These are phyloP conservation scores for Solanum chacoense DNA, from an alignment of 305 asterid genomes.

Conservation along the genomic window DNA sequence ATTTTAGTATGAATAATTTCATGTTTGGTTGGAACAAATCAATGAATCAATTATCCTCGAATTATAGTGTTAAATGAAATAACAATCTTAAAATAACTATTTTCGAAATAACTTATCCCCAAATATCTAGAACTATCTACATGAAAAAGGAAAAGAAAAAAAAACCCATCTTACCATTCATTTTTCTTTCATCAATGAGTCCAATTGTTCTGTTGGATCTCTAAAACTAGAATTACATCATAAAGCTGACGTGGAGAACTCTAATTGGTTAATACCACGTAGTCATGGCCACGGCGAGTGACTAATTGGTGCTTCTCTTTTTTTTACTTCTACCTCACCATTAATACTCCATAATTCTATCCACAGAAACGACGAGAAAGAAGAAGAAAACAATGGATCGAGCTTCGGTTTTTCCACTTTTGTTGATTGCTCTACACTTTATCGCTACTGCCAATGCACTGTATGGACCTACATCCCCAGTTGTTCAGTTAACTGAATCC, in stretches of 20 bases:
- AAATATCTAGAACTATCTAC: background rate
- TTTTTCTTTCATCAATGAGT: background rate
- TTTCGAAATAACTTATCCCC: background rate
- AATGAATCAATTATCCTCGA: background rate
- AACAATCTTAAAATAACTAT: too few relatives aligned
- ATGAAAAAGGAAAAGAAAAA: background rate
- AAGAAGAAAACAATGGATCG: constrained; percentile 27
- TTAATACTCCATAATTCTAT: background rate
- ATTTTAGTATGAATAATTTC: too few relatives aligned
- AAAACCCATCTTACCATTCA: background rate
- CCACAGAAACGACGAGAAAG: background rate
- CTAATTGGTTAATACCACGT: constrained; percentile 8
- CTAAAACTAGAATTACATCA: background rate
- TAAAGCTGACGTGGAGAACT: background rate
- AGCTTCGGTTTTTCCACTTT: constrained; percentile 12
- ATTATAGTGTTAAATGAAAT: too few relatives aligned
- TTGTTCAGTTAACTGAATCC: constrained; percentile 72
- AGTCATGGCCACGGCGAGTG: background rate
- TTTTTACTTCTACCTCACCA: background rate
- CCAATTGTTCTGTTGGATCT: background rate
- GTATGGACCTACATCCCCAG: constrained; percentile 81
- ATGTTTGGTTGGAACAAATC: background rate
- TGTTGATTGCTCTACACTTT: constrained; percentile 20
- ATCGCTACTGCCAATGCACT: constrained; percentile 43
- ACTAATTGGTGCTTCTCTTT: background rate